These are phyloP conservation scores for Sporothrix dimorphospora DNA, from an alignment of 2,329 filamentous ascomycete genomes.

Conservation along the genomic window DNA sequence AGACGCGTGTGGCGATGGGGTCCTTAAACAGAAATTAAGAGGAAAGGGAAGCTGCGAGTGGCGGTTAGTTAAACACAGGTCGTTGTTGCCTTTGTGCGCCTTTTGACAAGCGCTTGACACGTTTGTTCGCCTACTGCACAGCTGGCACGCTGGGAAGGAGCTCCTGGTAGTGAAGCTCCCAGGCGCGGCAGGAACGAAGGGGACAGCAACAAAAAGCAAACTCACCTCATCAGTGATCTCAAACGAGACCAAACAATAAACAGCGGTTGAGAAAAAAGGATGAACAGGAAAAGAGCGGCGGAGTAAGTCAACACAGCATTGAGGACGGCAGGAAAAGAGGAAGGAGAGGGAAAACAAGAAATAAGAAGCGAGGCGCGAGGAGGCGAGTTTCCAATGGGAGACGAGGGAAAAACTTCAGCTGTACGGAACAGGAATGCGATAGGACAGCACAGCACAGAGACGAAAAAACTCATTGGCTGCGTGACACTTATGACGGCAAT, in stretches of 20 bases:
- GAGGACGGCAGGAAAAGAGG: neutral
- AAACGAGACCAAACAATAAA: neutral
- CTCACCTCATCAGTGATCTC: slow-evolving; percentile 21
- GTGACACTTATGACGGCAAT: slow-evolving; percentile 29
- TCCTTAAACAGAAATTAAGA: neutral
- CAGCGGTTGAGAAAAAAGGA: neutral
- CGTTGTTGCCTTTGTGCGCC: neutral
- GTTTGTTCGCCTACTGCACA: neutral
- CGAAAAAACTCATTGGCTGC: slow-evolving; percentile 29
- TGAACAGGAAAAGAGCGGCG: slow-evolving; percentile 23
- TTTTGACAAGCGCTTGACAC: neutral
- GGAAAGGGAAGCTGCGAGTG: slow-evolving; percentile 19
- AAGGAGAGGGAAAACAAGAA: neutral
- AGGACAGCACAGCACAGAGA: slow-evolving; percentile 14
- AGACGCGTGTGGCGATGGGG: slow-evolving; percentile 20
- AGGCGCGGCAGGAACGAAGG: neutral
- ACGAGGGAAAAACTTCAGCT: slow-evolving; percentile 28
- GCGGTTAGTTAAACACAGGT: neutral
- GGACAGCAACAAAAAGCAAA: neutral
- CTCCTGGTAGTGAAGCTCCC: neutral
- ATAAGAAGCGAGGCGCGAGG: neutral
- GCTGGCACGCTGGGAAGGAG: neutral
- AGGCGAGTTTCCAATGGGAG: slow-evolving; percentile 25
- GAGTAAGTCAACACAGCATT: slow-evolving; percentile 21
- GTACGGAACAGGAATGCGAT: slow-evolving; percentile 3